phyloP scores from a whole-genome alignment of 805 yeast genomes.

The Wickerhamomyces kurtzmanii region DNA sequence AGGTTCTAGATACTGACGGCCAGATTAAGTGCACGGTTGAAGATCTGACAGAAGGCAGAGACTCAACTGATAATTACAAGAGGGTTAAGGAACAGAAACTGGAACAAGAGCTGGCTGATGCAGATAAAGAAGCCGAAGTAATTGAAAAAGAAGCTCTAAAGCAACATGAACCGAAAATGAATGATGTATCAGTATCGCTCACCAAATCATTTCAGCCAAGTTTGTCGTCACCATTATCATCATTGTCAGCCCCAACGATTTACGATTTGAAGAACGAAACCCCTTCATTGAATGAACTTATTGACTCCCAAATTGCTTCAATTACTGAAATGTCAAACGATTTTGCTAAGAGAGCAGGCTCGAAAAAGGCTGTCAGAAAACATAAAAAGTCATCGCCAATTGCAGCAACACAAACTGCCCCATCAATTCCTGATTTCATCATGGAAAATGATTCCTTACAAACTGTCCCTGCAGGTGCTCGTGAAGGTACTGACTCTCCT shows the following conservation, averaged over 20 bases:
- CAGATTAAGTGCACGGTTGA: slow-evolving; percentile 24
- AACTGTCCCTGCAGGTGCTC: slow-evolving; percentile 34
- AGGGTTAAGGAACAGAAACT: too few relatives aligned
- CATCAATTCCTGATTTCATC: slow-evolving; percentile 24
- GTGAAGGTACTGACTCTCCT: slow-evolving; percentile 30
- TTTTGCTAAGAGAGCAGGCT: slow-evolving; percentile 9
- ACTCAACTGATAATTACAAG: not conserved
- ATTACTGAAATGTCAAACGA: slow-evolving; percentile 13
- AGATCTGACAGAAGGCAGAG: not conserved
- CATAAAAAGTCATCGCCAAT: slow-evolving; percentile 11
- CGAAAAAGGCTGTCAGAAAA: slow-evolving; percentile 1
- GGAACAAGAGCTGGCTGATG: too few relatives aligned
- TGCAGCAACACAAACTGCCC: too few relatives aligned
- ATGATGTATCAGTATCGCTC: too few relatives aligned
- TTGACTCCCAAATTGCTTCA: slow-evolving; percentile 19
- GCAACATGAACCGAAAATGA: too few relatives aligned
- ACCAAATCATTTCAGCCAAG: too few relatives aligned
- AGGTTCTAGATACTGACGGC: slow-evolving; percentile 43
- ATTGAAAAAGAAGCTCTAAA: too few relatives aligned
- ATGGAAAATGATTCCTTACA: slow-evolving; percentile 26
- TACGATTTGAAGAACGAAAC: slow-evolving; percentile 12
- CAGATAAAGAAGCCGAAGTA: too few relatives aligned
- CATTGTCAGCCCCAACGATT: slow-evolving; percentile 8
- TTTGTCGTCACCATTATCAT: too few relatives aligned
- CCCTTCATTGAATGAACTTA: slow-evolving; percentile 16